These are phyloP conservation scores for Yamadazyma diospyri DNA, from an alignment of 1,139 yeast species.

Conservation along the genomic window DNA sequence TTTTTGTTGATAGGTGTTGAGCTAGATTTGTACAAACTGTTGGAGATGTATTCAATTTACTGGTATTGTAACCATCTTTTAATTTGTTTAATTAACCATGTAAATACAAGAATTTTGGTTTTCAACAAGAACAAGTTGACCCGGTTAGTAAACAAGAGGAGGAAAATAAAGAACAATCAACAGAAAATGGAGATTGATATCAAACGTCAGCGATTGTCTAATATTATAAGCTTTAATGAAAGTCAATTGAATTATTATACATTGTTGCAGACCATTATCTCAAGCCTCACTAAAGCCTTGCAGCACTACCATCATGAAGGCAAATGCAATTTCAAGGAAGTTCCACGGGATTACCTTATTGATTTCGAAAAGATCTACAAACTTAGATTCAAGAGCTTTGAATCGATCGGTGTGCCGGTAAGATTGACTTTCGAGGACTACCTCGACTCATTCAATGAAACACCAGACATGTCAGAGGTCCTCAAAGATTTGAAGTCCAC, in stretches of 20 bases:
- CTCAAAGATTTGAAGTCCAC: constrained; percentile 19
- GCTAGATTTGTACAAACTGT: constrained; percentile 65
- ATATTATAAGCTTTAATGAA: constrained; percentile 16
- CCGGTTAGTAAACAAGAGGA: constrained; percentile 42
- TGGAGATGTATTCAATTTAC: constrained; percentile 67
- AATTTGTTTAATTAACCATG: constrained; percentile 45
- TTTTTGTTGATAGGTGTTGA: constrained; percentile 75
- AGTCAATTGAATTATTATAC: constrained; percentile 30
- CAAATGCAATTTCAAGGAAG: constrained; percentile 26
- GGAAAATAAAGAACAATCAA: constrained; percentile 17
- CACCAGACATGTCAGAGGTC: constrained; percentile 11
- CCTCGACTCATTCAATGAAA: constrained; percentile 11
- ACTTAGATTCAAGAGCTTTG: constrained; percentile 77
- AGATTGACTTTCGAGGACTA: constrained; percentile 48
- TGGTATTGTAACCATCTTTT: constrained; percentile 63
- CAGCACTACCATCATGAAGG: constrained; percentile 18
- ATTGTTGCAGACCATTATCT: constrained; percentile 33
- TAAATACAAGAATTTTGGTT: constrained; percentile 42
- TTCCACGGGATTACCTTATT: constrained; percentile 30
- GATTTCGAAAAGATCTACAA: constrained; percentile 52
- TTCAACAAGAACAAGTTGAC: constrained; percentile 37
- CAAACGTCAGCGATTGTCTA: constrained; percentile 25
- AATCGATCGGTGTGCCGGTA: constrained; percentile 78
- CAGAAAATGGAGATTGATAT: constrained; percentile 30
- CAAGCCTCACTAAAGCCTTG: constrained; percentile 21